Conservation (phyloP, 768 basidiomycete species). For the Leccinum rimulosum region DNA sequence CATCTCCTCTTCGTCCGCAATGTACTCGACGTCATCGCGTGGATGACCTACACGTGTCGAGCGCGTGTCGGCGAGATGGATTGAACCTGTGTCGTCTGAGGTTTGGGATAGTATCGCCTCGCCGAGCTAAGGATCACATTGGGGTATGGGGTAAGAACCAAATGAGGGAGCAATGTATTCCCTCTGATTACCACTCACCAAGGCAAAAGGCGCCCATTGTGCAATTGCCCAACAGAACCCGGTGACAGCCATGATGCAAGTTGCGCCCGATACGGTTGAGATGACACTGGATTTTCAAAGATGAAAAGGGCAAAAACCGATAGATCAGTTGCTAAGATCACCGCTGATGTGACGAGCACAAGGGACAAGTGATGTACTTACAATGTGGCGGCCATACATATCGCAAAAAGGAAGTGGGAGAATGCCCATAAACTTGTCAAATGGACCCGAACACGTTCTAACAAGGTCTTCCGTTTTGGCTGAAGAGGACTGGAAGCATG, state of each 20-base stretch:
- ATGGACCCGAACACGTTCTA: slow-evolving; percentile 52
- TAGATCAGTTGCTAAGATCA: slow-evolving; percentile 13
- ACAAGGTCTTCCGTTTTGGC: slow-evolving; percentile 25
- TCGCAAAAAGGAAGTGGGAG: slow-evolving; percentile 70
- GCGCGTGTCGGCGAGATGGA: slow-evolving; percentile 39
- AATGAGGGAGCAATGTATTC: neutral
- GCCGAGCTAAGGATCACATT: slow-evolving; percentile 53
- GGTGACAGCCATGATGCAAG: slow-evolving; percentile 68
- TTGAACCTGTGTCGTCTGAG: slow-evolving; percentile 34
- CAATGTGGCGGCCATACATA: slow-evolving; percentile 82
- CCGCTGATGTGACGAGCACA: slow-evolving; percentile 11
- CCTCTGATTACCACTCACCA: slow-evolving; percentile 48
- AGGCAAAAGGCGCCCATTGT: slow-evolving; percentile 90
- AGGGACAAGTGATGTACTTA: slow-evolving; percentile 41
- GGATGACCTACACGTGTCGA: slow-evolving; percentile 11
- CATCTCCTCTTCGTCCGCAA: slow-evolving; percentile 28
- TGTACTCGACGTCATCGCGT: slow-evolving; percentile 16
- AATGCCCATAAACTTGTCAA: slow-evolving; percentile 75
- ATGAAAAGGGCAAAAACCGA: slow-evolving; percentile 5
- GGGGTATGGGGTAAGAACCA: slow-evolving; percentile 19
- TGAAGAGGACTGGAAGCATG: slow-evolving; percentile 16
- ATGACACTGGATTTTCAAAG: slow-evolving; percentile 54
- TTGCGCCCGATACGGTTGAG: slow-evolving; percentile 66
- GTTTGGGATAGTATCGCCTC: slow-evolving; percentile 77
- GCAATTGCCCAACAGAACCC: slow-evolving; percentile 94